These are phyloP conservation scores for Saksenaea vasiformis DNA, from an alignment of 371 early-diverging fungal genomes.

Conservation along the genomic window DNA sequence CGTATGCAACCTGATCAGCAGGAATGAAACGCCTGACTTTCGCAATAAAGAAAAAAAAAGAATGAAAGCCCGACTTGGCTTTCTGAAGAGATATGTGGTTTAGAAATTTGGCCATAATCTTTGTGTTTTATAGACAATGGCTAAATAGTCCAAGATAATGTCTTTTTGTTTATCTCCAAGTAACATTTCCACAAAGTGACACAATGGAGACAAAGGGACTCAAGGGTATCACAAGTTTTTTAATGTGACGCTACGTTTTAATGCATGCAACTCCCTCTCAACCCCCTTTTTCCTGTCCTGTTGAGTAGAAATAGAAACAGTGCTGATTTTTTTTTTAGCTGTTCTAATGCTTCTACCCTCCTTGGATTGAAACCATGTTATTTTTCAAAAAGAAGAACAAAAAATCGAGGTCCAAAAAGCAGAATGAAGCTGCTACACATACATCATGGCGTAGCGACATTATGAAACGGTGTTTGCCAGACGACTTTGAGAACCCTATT, in stretches of 20 bases:
- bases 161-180: no score
- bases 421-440: not conserved
- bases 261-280: conserved; percentile 1
- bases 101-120: no score
- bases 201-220: not conserved
- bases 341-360: not conserved
- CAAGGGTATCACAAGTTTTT: not conserved
- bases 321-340: not conserved
- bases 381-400: not conserved
- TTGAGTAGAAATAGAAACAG: conserved; percentile 1
- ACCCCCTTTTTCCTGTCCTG: not conserved
- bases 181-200: not conserved
- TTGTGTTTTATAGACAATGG: no score
- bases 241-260: not conserved
- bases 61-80: not conserved
- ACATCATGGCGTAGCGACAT: not conserved
- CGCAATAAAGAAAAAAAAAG: not conserved
- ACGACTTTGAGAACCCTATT: not conserved
- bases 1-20: not conserved
- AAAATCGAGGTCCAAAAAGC: not conserved
- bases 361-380: not conserved
- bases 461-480: not conserved
- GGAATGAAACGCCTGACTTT: not conserved
- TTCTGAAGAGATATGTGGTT: no score
- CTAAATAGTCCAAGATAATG: no score